Base-by-base conservation (phyloP, 2,329 filamentous ascomycete species). In the Aspergillus hiratsukae region DNA sequence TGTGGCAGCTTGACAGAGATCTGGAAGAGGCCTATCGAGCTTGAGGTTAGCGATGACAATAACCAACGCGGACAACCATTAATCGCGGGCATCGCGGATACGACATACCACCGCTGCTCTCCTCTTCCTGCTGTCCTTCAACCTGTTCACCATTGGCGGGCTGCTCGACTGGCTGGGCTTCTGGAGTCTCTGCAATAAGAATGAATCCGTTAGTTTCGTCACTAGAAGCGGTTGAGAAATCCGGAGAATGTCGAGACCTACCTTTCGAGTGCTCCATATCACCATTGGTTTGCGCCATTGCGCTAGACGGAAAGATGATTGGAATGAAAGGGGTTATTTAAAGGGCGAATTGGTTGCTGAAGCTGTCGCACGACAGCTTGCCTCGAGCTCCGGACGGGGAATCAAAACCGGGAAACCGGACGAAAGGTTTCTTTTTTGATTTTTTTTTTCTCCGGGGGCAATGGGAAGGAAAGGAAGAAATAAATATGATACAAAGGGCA, bases 1-100 rank as follows among this genome's bases (percentile, higher is more conserved):
- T 92, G 88, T 54, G 93, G 93, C 57, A 97, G 84, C 73, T 88
- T 84, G 68, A 97, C 86, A 59, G 86, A 89, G 69, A 97, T 80
- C 72, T 85, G 82, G 76, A 87, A 87, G 66, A 87, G 80, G 67
- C 78, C 80, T 80, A 45, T 53, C 11, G 3, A 2, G 23, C 11
- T 46, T 7, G 43, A 8, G 5, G 43, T 46, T 23, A 46, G 43
- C 21, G 21, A 46, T 27, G 43, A 46, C 21, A 23, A 25, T 25
- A 3, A 23, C 43, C 43, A 14, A 46, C 25, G 10, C 21, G 21
- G 51, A 56, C 55, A 48, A 54, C n/a, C 27, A 46, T 11, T 27
- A 1, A 46, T 14, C 7, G 17, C 43, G 21, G 35, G 10, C 11
- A 31, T 41, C 28, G 11, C 21, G 31, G 31, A 17, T 14, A 23